phyloP scores from a whole-genome alignment of 2,329 filamentous ascomycete species.

The Tolypocladium inflatum region DNA sequence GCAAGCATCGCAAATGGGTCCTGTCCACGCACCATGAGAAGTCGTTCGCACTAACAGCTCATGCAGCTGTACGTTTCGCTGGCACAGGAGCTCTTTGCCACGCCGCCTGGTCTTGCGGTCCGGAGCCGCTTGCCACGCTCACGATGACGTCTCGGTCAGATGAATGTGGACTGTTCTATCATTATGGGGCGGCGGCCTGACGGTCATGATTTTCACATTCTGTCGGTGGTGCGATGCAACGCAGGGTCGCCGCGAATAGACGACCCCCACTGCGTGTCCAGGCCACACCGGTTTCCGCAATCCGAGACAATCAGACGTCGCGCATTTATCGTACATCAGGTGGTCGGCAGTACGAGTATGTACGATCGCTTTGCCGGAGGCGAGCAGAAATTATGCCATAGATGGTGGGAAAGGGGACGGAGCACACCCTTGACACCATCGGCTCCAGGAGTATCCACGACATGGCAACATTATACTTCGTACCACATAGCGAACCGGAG shows the following conservation, averaged over 20 bases:
- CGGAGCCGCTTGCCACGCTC: background rate
- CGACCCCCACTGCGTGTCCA: background rate
- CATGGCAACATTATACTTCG: background rate
- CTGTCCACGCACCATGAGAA: background rate
- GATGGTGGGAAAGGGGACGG: background rate
- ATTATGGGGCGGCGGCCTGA: background rate
- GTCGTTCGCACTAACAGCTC: background rate
- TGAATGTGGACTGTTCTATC: background rate
- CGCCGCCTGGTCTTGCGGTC: background rate
- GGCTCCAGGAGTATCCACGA: background rate
- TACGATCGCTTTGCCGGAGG: background rate
- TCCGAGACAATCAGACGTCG: background rate
- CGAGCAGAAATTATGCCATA: background rate
- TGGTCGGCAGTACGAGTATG: background rate
- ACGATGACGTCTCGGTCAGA: background rate
- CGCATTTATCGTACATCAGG: background rate
- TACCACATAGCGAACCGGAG: background rate
- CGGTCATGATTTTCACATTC: background rate
- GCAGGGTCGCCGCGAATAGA: background rate
- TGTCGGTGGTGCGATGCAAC: background rate
- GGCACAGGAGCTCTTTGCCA: background rate
- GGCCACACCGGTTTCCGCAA: background rate
- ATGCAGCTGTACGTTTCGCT: background rate
- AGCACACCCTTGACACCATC: background rate
- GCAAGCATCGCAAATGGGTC: background rate